phyloP scores from a whole-genome alignment of 1,284 basidiomycete genomes.

The Neonothopanus nambi region DNA sequence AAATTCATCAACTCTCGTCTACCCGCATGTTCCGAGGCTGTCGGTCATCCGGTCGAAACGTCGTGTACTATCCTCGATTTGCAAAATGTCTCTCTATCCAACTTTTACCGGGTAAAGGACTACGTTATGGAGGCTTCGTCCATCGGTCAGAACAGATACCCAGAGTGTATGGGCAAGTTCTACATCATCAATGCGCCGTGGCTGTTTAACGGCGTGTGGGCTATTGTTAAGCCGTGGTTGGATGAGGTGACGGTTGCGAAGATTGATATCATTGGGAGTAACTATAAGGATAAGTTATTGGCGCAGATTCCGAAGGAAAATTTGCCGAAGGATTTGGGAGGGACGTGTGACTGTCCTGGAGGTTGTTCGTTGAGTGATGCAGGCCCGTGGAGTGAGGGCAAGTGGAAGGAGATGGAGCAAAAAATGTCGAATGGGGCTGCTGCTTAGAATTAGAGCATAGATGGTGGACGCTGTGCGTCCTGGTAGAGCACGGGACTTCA shows the following conservation, averaged over 20 bases:
- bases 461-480: neutral
- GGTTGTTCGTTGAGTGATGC: conserved; percentile 90
- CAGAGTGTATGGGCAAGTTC: conserved; percentile 95
- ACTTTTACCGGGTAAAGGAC: conserved; percentile 92
- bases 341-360: conserved; percentile 74
- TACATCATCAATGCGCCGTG: conserved; percentile 96
- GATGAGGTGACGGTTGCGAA: conserved; percentile 94
- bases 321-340: conserved; percentile 86
- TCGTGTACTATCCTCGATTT: conserved; percentile 98
- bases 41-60: conserved; percentile 93
- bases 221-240: conserved; percentile 89
- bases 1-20: conserved; percentile 80
- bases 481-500: too few relatives aligned
- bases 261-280: conserved; percentile 79
- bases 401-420: conserved; percentile 15
- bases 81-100: conserved; percentile 75
- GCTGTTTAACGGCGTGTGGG: conserved; percentile 90
- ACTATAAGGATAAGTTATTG: conserved; percentile 69
- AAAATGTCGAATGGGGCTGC: conserved; percentile 6
- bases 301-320: conserved; percentile 84
- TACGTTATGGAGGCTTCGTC: conserved; percentile 81
- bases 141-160: conserved; percentile 92
- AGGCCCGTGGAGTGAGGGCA: conserved; percentile 83
- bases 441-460: neutral
- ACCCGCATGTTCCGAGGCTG: conserved; percentile 75